These are phyloP conservation scores for Aspergillus sclerotiicarbonarius DNA, from an alignment of 495 filamentous ascomycete genomes.

Conservation along the genomic window DNA sequence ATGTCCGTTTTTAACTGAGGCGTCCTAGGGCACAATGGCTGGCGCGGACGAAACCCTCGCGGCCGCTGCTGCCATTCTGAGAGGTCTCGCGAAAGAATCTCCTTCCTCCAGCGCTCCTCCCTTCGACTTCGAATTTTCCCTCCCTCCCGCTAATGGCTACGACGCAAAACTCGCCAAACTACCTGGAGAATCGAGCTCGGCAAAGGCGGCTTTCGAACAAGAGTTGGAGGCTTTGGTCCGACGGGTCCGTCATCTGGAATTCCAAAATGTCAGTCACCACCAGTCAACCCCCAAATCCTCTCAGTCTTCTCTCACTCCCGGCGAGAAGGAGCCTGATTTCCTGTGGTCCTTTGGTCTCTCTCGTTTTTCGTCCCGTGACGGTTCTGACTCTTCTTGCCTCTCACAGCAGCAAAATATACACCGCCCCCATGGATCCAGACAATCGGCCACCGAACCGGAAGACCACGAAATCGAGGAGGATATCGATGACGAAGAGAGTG, in stretches of 20 bases:
- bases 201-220: conserved; percentile 66
- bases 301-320: conserved; percentile 52
- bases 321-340: conserved; percentile 37
- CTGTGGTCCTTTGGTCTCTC: conserved; percentile 41
- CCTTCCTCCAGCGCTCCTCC: conserved; percentile 38
- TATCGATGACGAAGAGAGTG: conserved; percentile 40
- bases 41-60: conserved; percentile 59
- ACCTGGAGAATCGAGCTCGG: conserved; percentile 60
- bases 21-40: conserved; percentile 50
- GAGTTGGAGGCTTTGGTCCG: conserved; percentile 68
- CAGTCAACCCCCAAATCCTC: conserved; percentile 60
- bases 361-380: conserved; percentile 37
- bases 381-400: conserved; percentile 42
- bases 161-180: conserved; percentile 51
- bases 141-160: conserved; percentile 33
- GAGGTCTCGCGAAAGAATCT: conserved; percentile 56
- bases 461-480: conserved; percentile 31
- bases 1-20: conserved; percentile 29
- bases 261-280: conserved; percentile 59
- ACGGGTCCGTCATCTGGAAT: conserved; percentile 68
- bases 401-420: conserved; percentile 38
- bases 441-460: conserved; percentile 24
- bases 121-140: conserved; percentile 37
- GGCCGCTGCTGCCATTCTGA: conserved; percentile 62
- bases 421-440: conserved; percentile 28